Conservation (phyloP, 1,284 basidiomycete genomes). For the Meira nashicola region DNA sequence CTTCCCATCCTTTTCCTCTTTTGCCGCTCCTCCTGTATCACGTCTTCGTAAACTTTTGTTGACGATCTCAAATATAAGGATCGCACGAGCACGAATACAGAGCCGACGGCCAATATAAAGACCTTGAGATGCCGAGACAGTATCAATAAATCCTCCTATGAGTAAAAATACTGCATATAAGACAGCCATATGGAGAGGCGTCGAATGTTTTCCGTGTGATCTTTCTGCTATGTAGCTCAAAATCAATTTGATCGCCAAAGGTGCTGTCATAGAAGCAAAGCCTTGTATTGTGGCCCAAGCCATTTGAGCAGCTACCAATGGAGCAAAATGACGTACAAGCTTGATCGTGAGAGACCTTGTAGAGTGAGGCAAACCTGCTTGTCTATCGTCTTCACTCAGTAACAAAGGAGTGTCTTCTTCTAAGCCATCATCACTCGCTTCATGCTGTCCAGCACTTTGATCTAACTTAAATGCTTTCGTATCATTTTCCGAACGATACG, state of each 20-base stretch:
- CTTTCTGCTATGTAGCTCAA: conserved; percentile 55
- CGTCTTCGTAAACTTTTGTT: conserved; percentile 59
- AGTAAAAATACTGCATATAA: conserved; percentile 58
- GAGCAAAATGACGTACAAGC: conserved; percentile 53
- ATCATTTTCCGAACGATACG: conserved; percentile 32
- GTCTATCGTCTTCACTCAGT: background rate
- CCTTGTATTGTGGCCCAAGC: conserved; percentile 56
- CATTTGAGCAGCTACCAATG: conserved; percentile 47
- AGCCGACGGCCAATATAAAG: conserved; percentile 58
- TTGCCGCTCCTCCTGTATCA: conserved; percentile 53
- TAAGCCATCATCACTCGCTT: background rate
- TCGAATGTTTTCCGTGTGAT: conserved; percentile 9
- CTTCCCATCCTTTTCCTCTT: conserved; percentile 20
- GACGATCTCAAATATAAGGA: conserved; percentile 59
- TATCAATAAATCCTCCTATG: conserved; percentile 54
- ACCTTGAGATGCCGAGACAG: conserved; percentile 54
- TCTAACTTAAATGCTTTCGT: conserved; percentile 7
- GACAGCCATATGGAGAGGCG: conserved; percentile 57
- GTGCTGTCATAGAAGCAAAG: conserved; percentile 56
- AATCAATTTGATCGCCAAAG: conserved; percentile 57
- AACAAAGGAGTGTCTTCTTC: background rate
- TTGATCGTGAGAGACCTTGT: conserved; percentile 48
- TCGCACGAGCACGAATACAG: conserved; percentile 54
- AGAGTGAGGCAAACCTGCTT: conserved; percentile 40
- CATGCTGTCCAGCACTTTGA: background rate